phyloP scores from a whole-genome alignment of 257 asterid species.

The Echites panduratus region DNA sequence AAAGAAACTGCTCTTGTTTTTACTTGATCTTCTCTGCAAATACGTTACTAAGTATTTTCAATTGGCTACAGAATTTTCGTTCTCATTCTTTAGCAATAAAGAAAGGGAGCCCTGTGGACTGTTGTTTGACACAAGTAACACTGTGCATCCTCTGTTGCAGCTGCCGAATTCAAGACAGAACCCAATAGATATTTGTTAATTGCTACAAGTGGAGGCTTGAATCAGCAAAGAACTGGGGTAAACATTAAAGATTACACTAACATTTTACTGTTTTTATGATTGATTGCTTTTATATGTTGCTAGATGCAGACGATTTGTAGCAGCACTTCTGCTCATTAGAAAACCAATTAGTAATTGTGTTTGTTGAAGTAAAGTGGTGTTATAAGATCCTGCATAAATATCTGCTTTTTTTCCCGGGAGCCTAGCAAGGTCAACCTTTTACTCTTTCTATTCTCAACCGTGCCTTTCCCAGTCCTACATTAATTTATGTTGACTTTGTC shows the following conservation, averaged over 20 bases:
- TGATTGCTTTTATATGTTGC: not conserved
- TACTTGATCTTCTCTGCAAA: not conserved
- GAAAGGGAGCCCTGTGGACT: not conserved
- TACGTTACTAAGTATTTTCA: not conserved
- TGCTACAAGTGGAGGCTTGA: slow-evolving; percentile 79
- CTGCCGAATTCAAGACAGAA: slow-evolving; percentile 28
- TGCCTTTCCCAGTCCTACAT: not conserved
- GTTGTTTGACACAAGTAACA: slow-evolving; percentile 9
- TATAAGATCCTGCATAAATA: not conserved
- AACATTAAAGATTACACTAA: not conserved
- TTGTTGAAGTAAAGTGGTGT: not conserved
- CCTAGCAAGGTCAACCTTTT: not conserved
- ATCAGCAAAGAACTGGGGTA: slow-evolving; percentile 91
- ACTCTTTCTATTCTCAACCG: not conserved
- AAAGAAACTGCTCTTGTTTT: not conserved
- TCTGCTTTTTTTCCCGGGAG: not conserved
- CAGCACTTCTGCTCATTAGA: not conserved
- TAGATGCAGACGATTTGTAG: not conserved
- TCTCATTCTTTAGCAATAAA: not conserved
- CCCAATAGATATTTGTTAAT: slow-evolving; percentile 54
- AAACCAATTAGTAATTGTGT: not conserved
- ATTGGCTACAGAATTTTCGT: not conserved
- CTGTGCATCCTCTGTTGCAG: slow-evolving; percentile 28
- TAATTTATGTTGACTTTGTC: too few species aligned
- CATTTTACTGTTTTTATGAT: not conserved